phyloP scores from a whole-genome alignment of 305 asterid species.

The Solanum hybrid region DNA sequence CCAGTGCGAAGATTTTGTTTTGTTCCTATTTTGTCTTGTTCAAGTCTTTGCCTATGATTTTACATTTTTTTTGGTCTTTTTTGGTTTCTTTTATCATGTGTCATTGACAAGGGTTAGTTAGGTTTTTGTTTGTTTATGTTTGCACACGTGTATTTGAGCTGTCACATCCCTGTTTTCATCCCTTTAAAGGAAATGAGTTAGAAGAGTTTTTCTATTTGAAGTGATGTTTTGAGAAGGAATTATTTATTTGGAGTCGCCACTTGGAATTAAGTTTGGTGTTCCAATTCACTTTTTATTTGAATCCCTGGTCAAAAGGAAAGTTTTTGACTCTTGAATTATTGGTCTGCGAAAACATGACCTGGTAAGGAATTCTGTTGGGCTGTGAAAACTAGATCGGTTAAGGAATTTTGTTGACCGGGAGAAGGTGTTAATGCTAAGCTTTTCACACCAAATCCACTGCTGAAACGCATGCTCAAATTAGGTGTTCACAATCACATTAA shows the following conservation, averaged over 20 bases:
- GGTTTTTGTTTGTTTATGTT: background rate
- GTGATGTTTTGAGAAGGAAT: background rate
- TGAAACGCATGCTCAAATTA: background rate
- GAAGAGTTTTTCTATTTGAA: background rate
- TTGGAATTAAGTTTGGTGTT: background rate
- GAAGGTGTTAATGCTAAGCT: background rate
- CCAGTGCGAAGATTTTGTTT: background rate
- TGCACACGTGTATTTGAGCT: background rate
- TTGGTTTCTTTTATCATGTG: background rate
- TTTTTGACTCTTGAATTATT: background rate
- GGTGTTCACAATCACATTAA: background rate
- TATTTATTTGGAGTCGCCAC: background rate
- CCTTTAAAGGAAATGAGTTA: background rate
- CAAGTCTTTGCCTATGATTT: background rate
- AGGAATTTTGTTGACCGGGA: background rate
- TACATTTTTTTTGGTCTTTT: background rate
- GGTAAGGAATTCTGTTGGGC: background rate
- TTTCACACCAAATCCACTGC: background rate
- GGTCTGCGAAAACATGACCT: background rate
- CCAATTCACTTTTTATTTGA: background rate
- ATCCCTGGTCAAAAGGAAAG: background rate
- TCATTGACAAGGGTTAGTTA: background rate
- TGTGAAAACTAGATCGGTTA: background rate
- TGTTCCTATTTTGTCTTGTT: background rate
- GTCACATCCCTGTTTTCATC: background rate